A percentile compares a stretch with the other conserved stretches of the same genome.
Conservation (phyloP, 2,329 filamentous ascomycete species). For the Thelonectria discophora region DNA sequence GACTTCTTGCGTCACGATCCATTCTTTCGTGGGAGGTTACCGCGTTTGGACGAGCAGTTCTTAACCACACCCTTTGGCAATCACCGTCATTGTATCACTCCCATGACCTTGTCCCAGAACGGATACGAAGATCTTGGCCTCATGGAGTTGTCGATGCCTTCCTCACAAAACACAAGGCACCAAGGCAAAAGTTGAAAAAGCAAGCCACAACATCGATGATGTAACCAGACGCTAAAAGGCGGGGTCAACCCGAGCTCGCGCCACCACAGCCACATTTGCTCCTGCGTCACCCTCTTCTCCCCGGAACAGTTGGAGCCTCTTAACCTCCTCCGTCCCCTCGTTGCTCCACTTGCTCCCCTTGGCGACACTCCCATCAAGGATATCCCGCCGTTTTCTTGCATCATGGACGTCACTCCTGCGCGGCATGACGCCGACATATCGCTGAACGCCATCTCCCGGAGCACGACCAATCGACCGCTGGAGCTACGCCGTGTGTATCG, state of each 20-base stretch:
- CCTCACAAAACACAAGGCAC: too few species aligned
- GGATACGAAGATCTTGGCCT: neutral
- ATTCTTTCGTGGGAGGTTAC: too few species aligned
- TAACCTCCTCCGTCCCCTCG: slow-evolving; percentile 34
- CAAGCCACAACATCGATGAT: slow-evolving; percentile 32
- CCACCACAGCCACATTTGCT: slow-evolving; percentile 34
- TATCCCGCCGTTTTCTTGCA: slow-evolving; percentile 10
- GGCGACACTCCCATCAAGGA: slow-evolving; percentile 24
- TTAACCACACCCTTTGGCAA: slow-evolving; percentile 8
- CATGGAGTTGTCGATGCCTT: neutral
- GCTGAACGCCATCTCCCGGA: slow-evolving; percentile 12
- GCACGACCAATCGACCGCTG: slow-evolving; percentile 11
- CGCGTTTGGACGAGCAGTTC: neutral
- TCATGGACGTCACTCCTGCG: slow-evolving; percentile 40
- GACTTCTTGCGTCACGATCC: too few species aligned
- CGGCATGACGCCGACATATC: slow-evolving; percentile 37
- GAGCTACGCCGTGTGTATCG: slow-evolving; percentile 23
- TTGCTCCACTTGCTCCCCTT: slow-evolving; percentile 35
- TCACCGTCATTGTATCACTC: slow-evolving; percentile 33
- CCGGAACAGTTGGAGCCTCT: neutral
- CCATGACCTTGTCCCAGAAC: slow-evolving; percentile 35
- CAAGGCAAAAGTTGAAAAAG: slow-evolving; percentile 1
- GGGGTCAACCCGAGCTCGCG: slow-evolving; percentile 36
- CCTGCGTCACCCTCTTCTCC: slow-evolving; percentile 27
- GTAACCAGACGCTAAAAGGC: slow-evolving; percentile 14